phyloP scores from a whole-genome alignment of 352 stramenopile genomes.

The Phytophthora citricola region DNA sequence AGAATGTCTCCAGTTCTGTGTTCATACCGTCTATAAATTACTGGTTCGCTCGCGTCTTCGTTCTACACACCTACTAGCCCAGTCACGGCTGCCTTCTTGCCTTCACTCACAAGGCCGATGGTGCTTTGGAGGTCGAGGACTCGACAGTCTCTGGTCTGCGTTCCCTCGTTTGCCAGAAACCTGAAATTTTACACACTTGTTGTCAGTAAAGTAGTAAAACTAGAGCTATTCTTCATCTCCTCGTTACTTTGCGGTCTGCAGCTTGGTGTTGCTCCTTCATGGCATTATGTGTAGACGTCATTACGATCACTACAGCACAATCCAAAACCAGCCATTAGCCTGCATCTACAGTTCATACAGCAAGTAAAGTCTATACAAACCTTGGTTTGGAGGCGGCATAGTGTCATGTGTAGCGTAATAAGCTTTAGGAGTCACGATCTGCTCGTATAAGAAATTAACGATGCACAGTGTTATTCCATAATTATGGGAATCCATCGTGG shows the following conservation, averaged over 20 bases:
- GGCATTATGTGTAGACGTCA: conserved; percentile 46
- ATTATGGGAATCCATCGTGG: background rate
- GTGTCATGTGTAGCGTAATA: conserved; percentile 79
- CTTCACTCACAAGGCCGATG: conserved; percentile 27
- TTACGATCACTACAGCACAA: conserved; percentile 56
- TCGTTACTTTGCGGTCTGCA: conserved; percentile 64
- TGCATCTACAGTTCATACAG: background rate
- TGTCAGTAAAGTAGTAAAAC: conserved; percentile 12
- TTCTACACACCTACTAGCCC: conserved; percentile 7
- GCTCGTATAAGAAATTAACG: conserved; percentile 2
- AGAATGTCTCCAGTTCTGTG: conserved; percentile 15
- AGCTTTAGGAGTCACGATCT: conserved; percentile 64
- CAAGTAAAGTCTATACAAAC: conserved; percentile 27
- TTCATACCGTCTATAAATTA: conserved; percentile 45
- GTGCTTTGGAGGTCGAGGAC: conserved; percentile 39
- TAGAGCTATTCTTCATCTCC: background rate
- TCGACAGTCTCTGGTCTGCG: conserved; percentile 27
- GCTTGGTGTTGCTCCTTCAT: conserved; percentile 60
- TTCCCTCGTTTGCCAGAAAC: conserved; percentile 45
- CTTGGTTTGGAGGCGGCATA: conserved; percentile 65
- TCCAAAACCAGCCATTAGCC: conserved; percentile 5
- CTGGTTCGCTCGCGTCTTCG: conserved; percentile 24
- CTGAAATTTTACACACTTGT: conserved; percentile 25
- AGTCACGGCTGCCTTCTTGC: conserved; percentile 6
- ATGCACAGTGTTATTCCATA: conserved; percentile 2